Base-by-base conservation (phyloP, 148 eudicot species). In the Heliamphora exappendiculata region DNA sequence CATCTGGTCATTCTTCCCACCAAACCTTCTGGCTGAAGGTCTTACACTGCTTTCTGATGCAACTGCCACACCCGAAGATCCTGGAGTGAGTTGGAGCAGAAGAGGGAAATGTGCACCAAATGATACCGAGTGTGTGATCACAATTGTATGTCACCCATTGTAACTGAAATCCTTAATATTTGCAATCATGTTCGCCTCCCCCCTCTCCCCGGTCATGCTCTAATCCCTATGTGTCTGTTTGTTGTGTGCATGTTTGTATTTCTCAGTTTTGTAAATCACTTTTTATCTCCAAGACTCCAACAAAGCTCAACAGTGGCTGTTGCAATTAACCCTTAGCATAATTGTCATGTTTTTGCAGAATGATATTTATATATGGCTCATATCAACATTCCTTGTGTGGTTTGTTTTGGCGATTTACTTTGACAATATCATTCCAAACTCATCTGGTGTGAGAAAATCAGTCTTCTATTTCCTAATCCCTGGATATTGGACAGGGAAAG, bases 361-460 rank as follows among this genome's bases (percentile, higher is more conserved):
- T 73, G 88, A 85, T n/a, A 76, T 88, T 75, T 90, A 87, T 81
- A 76, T 82, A 58, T 82, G 90, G 89, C 88, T 91, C 75, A 37
- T 85, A 58, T 75, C 80, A 20, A 83, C 90, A 22, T 94, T 85
- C 71, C 28, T 81, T 53, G 54, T 80, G 71, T 91, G 95, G 97
- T 84, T 88, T 75, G 70, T 84, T 65, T 83, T 95, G 86, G 97
- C 99, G 64, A 85, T 95, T 72, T 95, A 95, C 89, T 89, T 95
- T 16, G 97, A 92, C 85, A 92, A 95, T 78, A 88, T 93, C 70
- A 66, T 92, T 44, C 93, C 97, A 31, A 90, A 92, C 82, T 76
- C 91, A 50, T 84, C 87, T 80, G 97, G 99, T 73, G 94, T 92
- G 67, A 86, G 97, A 72, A 95, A 95, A 78, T 82, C 96, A 10